Percentiles rank a stretch among this genome's conserved stretches.
phyloP scores from a whole-genome alignment of 1,139 yeast genomes.

The Groenewaldozyma sp. region DNA sequence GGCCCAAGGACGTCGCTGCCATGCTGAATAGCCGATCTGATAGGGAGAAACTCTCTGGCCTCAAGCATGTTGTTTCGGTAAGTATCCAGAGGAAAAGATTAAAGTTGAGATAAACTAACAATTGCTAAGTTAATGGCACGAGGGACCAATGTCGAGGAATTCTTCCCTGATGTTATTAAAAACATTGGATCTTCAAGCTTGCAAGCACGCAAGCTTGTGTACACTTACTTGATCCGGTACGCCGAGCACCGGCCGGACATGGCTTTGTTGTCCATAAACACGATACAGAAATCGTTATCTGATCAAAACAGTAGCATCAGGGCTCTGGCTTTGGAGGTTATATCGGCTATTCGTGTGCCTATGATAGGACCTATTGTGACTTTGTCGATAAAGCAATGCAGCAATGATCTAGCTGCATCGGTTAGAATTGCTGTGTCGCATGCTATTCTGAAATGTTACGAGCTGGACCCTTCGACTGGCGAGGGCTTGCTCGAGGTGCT shows the following conservation, averaged over 20 bases:
- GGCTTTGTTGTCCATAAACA: slow-evolving; percentile 80
- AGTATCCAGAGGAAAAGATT: slow-evolving; percentile 6
- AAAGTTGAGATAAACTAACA: background rate
- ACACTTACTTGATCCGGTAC: slow-evolving; percentile 63
- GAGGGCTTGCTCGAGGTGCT: slow-evolving; percentile 44
- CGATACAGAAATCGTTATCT: slow-evolving; percentile 73
- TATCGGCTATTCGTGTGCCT: slow-evolving; percentile 71
- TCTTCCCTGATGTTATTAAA: slow-evolving; percentile 83
- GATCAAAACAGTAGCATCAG: slow-evolving; percentile 63
- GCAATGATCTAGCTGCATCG: slow-evolving; percentile 61
- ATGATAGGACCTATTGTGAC: slow-evolving; percentile 73
- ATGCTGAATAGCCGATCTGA: slow-evolving; percentile 62
- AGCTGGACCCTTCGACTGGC: slow-evolving; percentile 34
- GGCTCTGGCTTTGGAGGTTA: slow-evolving; percentile 65
- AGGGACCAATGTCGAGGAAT: slow-evolving; percentile 53
- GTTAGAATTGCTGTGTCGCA: slow-evolving; percentile 78
- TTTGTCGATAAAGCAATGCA: slow-evolving; percentile 60
- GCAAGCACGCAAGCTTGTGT: slow-evolving; percentile 67
- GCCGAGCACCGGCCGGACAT: slow-evolving; percentile 84
- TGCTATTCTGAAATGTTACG: slow-evolving; percentile 60
- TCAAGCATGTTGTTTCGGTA: slow-evolving; percentile 60
- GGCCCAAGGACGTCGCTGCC: slow-evolving; percentile 55
- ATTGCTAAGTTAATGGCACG: slow-evolving; percentile 40
- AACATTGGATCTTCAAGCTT: slow-evolving; percentile 67
- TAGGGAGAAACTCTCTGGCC: slow-evolving; percentile 63